Evolutionary conservation across 1,284 basidiomycete species (phyloP).

Genomic region (Ceratobasidium theobromae): DNA sequence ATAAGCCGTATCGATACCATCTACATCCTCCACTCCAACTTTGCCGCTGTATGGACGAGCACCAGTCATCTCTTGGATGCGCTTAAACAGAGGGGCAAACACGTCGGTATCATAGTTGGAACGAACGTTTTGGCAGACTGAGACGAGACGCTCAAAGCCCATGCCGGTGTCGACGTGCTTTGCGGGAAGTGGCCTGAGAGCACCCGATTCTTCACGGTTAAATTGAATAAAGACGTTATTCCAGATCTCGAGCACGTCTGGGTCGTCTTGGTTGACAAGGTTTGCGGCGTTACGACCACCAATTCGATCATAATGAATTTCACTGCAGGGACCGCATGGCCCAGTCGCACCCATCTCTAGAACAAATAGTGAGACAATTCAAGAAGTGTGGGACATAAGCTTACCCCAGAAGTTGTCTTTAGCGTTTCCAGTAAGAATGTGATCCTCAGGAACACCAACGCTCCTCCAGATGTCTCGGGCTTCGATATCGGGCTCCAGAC

Average conservation of each 20-base stretch:
- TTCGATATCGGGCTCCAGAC: constrained; percentile 88
- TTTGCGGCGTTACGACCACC: constrained; percentile 89
- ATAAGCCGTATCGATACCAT: constrained; percentile 97
- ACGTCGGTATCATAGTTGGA: constrained; percentile 99
- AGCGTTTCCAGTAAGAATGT: constrained; percentile 90
- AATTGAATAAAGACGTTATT: constrained; percentile 99
- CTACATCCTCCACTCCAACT: constrained; percentile 89
- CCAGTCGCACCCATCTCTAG: constrained; percentile 98
- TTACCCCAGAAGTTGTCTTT: constrained; percentile 99
- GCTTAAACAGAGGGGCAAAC: constrained; percentile 86
- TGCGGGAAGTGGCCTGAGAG: constrained; percentile 78
- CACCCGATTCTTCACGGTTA: constrained; percentile 90
- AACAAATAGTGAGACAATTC: constrained; percentile 18
- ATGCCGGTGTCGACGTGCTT: constrained; percentile 99
- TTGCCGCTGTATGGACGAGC: constrained; percentile 86
- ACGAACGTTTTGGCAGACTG: constrained; percentile 84
- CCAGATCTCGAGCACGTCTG: constrained; percentile 98
- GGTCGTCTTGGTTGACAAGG: constrained; percentile 94
- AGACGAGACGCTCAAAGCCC: constrained; percentile 98
- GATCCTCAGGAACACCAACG: constrained; percentile 84
- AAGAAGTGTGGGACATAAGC: constrained; percentile 36
- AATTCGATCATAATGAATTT: constrained; percentile 96
- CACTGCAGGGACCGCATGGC: constrained; percentile 96
- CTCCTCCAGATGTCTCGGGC: constrained; percentile 85
- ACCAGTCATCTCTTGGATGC: constrained; percentile 87